Evolutionary conservation across 2,329 filamentous ascomycete genomes (phyloP).

Genomic region (Rutstroemia sp.): DNA sequence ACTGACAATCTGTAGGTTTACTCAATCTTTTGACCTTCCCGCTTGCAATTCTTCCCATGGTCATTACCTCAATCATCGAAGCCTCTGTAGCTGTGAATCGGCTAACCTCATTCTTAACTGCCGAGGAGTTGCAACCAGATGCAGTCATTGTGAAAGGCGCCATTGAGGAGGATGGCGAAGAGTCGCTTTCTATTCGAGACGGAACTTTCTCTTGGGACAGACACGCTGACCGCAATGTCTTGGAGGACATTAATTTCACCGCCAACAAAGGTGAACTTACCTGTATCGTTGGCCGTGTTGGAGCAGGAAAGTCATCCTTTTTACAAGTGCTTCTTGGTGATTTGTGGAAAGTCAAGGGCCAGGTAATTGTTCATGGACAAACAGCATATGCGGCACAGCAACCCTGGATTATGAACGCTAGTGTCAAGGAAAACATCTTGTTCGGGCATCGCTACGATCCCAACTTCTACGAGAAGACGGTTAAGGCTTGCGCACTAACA

Average conservation of each 20-base stretch:
- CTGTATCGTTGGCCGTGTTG: conserved; percentile 91
- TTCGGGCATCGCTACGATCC: conserved; percentile 94
- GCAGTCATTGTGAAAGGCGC: conserved; percentile 66
- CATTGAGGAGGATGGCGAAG: conserved; percentile 71
- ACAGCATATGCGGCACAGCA: conserved; percentile 90
- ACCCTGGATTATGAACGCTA: conserved; percentile 96
- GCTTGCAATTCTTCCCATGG: conserved; percentile 89
- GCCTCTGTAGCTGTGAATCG: conserved; percentile 87
- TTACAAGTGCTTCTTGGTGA: conserved; percentile 85
- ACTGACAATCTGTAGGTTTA: conserved; percentile 33
- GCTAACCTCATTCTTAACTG: conserved; percentile 74
- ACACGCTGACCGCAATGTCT: conserved; percentile 60
- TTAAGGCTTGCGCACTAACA: conserved; percentile 81
- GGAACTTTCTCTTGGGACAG: conserved; percentile 94
- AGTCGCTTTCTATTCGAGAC: conserved; percentile 75
- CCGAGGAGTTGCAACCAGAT: conserved; percentile 84
- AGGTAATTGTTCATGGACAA: conserved; percentile 73
- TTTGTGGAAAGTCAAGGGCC: conserved; percentile 79
- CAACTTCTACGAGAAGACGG: conserved; percentile 85
- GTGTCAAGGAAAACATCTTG: conserved; percentile 92
- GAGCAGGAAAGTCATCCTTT: conserved; percentile 88
- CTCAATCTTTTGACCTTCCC: conserved; percentile 98
- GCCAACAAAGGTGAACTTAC: conserved; percentile 89
- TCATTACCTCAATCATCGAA: conserved; percentile 93
- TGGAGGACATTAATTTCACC: conserved; percentile 80